phyloP scores from a whole-genome alignment of 2,329 filamentous ascomycete genomes.

The Aspergillus sp. region DNA sequence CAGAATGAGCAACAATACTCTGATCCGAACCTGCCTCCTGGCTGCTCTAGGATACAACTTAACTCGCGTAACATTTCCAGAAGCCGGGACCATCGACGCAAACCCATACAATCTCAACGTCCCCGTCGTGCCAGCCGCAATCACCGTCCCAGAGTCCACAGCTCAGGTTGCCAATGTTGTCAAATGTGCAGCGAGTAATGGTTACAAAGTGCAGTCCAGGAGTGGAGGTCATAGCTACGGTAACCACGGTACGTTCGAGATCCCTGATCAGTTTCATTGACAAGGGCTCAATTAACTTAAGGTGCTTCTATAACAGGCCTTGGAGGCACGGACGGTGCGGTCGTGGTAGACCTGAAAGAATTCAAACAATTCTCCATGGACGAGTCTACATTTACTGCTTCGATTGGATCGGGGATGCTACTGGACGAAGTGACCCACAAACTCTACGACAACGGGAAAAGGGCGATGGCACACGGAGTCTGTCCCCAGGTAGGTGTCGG shows the following conservation, averaged over 20 bases:
- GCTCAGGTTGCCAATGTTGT: conserved; percentile 42
- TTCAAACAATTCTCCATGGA: conserved; percentile 30
- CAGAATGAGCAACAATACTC: too few relatives aligned
- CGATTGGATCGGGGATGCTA: conserved; percentile 28
- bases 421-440: conserved; percentile 27
- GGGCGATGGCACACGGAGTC: conserved; percentile 35
- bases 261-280: background rate
- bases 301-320: conserved; percentile 15
- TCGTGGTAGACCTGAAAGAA: conserved; percentile 26
- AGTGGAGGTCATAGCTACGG: conserved; percentile 51
- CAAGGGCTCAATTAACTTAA: background rate
- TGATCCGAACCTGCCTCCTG: conserved; percentile 11
- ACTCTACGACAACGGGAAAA: conserved; percentile 22
- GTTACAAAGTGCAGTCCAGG: conserved; percentile 45
- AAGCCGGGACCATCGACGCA: conserved; percentile 3
- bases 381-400: conserved; percentile 23
- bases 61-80: conserved; percentile 6
- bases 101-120: conserved; percentile 21
- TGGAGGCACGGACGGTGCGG: conserved; percentile 25
- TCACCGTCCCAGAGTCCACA: conserved; percentile 28
- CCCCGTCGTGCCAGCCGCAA: conserved; percentile 23
- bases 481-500: conserved; percentile 35
- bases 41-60: conserved; percentile 11
- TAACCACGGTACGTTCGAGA: conserved; percentile 36
- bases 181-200: conserved; percentile 36